These are phyloP conservation scores for Hypoxylon sp. DNA, from an alignment of 2,329 filamentous ascomycete species.

Conservation along the genomic window DNA sequence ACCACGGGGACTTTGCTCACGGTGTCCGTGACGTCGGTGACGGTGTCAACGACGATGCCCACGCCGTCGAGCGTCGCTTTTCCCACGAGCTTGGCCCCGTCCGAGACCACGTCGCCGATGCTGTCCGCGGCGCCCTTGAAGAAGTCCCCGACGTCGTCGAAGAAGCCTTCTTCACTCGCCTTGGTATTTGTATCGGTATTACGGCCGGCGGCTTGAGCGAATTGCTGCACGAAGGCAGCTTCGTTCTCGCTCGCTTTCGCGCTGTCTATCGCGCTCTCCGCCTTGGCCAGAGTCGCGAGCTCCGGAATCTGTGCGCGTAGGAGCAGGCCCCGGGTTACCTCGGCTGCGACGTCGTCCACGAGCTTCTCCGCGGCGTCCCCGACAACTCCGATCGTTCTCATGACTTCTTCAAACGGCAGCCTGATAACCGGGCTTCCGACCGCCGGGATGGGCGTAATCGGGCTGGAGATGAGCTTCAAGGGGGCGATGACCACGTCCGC, in stretches of 20 bases:
- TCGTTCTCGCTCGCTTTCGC: slow-evolving; percentile 4
- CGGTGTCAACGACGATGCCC: not conserved
- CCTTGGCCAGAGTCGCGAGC: not conserved
- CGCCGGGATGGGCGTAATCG: not conserved
- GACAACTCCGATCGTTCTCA: not conserved
- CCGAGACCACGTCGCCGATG: slow-evolving; percentile 22
- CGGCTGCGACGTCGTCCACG: slow-evolving; percentile 16
- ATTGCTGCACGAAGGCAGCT: not conserved
- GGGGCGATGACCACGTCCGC: not conserved
- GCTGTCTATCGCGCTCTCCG: slow-evolving; percentile 4
- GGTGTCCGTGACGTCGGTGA: slow-evolving; percentile 2
- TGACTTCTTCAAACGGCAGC: slow-evolving; percentile 10
- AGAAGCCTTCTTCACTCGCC: slow-evolving; percentile 4
- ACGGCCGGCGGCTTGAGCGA: not conserved
- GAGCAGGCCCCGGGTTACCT: slow-evolving; percentile 14
- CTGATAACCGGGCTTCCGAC: not conserved
- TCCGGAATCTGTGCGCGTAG: slow-evolving; percentile 15
- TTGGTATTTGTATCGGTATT: not conserved
- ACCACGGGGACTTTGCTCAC: slow-evolving; percentile 9
- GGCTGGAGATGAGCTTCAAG: not conserved
- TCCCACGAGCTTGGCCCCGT: slow-evolving; percentile 19
- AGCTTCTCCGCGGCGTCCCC: slow-evolving; percentile 13
- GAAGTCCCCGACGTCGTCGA: slow-evolving; percentile 20
- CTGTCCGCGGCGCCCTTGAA: slow-evolving; percentile 13
- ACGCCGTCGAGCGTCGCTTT: slow-evolving; percentile 10